Evolutionary conservation across 169 alveolate genomes (phyloP).

Genomic region (Babesia bigemina): DNA sequence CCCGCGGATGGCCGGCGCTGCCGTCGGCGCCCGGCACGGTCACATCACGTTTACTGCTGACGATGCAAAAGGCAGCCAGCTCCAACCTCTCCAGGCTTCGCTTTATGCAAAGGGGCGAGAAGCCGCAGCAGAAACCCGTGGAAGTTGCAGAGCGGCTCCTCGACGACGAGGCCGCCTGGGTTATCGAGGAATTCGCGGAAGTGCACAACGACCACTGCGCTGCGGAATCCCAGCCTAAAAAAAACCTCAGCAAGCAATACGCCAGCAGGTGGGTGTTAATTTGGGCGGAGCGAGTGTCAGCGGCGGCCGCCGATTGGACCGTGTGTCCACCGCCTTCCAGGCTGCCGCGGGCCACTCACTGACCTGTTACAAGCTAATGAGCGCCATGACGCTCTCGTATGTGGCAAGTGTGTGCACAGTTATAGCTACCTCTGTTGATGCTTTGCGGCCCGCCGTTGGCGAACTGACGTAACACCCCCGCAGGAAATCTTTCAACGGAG

Average conservation of each 20-base stretch:
- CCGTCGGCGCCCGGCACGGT: too few species aligned
- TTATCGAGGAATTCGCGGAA: constrained; percentile 57
- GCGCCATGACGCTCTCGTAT: too few species aligned
- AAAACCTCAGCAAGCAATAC: constrained; percentile 36
- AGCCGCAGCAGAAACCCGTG: constrained; percentile 21
- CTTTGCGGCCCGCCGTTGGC: too few species aligned
- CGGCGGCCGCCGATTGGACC: not conserved
- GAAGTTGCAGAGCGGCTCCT: constrained; percentile 45
- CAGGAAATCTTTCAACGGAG: constrained; percentile 65
- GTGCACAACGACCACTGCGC: constrained; percentile 42
- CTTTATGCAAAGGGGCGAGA: constrained; percentile 53
- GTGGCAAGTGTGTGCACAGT: too few species aligned
- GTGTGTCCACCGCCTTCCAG: not conserved
- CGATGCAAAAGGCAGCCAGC: constrained; percentile 11
- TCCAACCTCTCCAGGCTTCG: constrained; percentile 51
- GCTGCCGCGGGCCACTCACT: too few species aligned
- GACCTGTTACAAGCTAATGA: too few species aligned
- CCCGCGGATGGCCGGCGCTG: too few species aligned
- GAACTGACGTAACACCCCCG: not conserved
- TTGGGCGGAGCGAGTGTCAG: too few species aligned
- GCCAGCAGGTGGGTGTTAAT: constrained; percentile 45
- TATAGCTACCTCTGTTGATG: too few species aligned
- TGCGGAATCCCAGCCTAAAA: not conserved
- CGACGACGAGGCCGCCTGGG: constrained; percentile 57
- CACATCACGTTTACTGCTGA: too few species aligned